Percentiles rank a stretch among this genome's conserved stretches.
These are phyloP conservation scores for Zopfochytrium polystomum DNA, from an alignment of 371 early-diverging fungal genomes.

Conservation along the genomic window DNA sequence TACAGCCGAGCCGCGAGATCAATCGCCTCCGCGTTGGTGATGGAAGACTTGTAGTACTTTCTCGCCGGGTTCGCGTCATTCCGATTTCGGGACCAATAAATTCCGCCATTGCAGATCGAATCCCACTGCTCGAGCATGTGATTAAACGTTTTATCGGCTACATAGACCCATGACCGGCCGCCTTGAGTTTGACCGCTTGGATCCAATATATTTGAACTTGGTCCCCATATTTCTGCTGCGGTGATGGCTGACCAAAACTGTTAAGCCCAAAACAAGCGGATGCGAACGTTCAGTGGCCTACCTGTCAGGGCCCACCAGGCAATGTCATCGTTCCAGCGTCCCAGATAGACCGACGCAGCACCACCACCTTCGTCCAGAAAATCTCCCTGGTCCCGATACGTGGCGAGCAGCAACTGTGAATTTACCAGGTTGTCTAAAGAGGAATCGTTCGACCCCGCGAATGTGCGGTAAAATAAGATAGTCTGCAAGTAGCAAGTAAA, in stretches of 20 bases:
- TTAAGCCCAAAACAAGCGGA: too few species aligned
- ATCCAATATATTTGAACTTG: constrained; percentile 2
- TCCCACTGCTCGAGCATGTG: constrained; percentile 38
- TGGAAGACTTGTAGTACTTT: constrained; percentile 40
- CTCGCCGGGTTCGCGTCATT: constrained; percentile 1
- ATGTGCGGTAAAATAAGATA: too few species aligned
- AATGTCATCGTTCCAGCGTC: constrained; percentile 48
- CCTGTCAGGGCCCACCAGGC: constrained; percentile 34
- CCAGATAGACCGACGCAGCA: constrained; percentile 10
- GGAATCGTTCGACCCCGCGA: too few species aligned
- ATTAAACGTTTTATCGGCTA: constrained; percentile 30
- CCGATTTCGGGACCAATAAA: constrained; percentile 44
- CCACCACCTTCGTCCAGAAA: constrained; percentile 2
- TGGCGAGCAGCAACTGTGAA: constrained; percentile 1
- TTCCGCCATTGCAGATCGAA: constrained; percentile 36
- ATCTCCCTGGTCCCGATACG: not conserved
- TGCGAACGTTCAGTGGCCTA: not conserved
- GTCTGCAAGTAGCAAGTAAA: too few species aligned
- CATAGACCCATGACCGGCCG: constrained; percentile 13
- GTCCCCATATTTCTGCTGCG: constrained; percentile 13
- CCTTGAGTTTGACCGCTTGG: not conserved
- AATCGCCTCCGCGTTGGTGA: constrained; percentile 41
- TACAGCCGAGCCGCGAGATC: constrained; percentile 34
- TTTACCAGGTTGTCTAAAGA: not conserved
- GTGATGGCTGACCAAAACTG: constrained; percentile 11